Percentiles rank a stretch among this genome's conserved stretches.
phyloP scores from a whole-genome alignment of 2,329 filamentous ascomycete species.

The Pseudocercospora crystallina region DNA sequence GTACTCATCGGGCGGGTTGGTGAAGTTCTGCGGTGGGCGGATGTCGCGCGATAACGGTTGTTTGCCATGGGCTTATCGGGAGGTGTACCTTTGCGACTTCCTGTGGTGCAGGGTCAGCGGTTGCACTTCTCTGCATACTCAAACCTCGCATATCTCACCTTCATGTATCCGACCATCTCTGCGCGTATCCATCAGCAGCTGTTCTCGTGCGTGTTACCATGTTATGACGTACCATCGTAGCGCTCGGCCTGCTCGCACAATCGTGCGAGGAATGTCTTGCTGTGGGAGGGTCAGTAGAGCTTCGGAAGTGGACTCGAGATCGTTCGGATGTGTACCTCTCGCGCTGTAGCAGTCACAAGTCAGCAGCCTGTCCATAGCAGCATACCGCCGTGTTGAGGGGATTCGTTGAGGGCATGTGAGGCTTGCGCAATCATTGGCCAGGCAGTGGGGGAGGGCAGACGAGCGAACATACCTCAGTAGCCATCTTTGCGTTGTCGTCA shows the following conservation, averaged over 20 bases:
- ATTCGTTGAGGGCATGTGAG: slow-evolving; percentile 30
- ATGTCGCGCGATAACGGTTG: slow-evolving; percentile 20
- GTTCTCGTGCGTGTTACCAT: slow-evolving; percentile 6
- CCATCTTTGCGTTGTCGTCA: slow-evolving; percentile 43
- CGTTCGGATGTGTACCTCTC: slow-evolving; percentile 44
- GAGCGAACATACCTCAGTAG: slow-evolving; percentile 60
- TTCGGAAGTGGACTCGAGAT: slow-evolving; percentile 20
- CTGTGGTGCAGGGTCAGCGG: slow-evolving; percentile 48
- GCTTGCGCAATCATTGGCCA: slow-evolving; percentile 23
- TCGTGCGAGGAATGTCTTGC: slow-evolving; percentile 99
- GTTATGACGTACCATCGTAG: slow-evolving; percentile 75
- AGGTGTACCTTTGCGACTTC: slow-evolving; percentile 85
- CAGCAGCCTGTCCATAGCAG: slow-evolving; percentile 25
- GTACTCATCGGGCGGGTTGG: slow-evolving; percentile 7
- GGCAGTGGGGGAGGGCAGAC: slow-evolving; percentile 33
- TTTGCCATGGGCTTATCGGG: slow-evolving; percentile 18
- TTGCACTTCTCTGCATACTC: neutral
- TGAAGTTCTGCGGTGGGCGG: neutral
- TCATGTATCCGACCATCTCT: slow-evolving; percentile 99
- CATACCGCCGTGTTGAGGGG: slow-evolving; percentile 33
- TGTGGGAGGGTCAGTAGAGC: slow-evolving; percentile 52
- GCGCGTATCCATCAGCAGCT: slow-evolving; percentile 27
- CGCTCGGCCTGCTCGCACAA: slow-evolving; percentile 99
- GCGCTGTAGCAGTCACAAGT: slow-evolving; percentile 47
- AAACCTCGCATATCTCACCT: slow-evolving; percentile 54